Evolutionary conservation across 257 asterid genomes (phyloP), one percentile per base, ranked within the genome.

Genomic region (Solanum etuberosum): DNA sequence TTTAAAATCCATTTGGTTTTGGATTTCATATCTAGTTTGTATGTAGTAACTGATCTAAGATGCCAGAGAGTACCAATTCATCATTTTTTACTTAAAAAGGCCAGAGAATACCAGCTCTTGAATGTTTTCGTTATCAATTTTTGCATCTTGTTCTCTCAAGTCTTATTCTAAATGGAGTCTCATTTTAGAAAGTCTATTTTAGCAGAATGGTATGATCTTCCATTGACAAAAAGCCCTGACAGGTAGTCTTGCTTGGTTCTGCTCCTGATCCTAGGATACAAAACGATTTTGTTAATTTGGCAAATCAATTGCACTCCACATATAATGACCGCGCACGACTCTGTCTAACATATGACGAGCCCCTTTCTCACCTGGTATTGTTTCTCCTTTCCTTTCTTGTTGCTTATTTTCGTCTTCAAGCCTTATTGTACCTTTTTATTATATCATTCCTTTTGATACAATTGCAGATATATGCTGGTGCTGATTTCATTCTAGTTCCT

Each of bases 241-340:
- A 97, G 99, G 97, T 97, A 87, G 96, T 97, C 73, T 92, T 97
- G 91, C 90, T 97, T 89, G 99, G 99, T 88, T 94, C 99, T 38
- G 99, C 99, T 87, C 99, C 99, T 51, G 99, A 97, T 90, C 98
- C 96, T 85, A 94, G 97, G 86, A 92, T 96, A 86, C 99, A 97
- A 92, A 92, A 92, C 70, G 99, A 97, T 25, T 97, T 97, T 90
- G 95, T 95, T 61, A 92, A 95, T 89, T 89, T 97, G 95, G 95
- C 98, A 85, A 96, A 95, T 90, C 94, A 97, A 42, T 92, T 97
- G 92, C 99, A 92, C 90, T 93, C 97, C 85, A 91, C 93, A 43
- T 90, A 93, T 90, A 87, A 87, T 90, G 97, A 94, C 86, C 92
- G 95, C 29, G 98, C 99, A 77, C 98, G 97, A 85, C 93, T 97